Base-by-base conservation (phyloP, 2,329 filamentous ascomycete genomes). In the Penicillium sp. region DNA sequence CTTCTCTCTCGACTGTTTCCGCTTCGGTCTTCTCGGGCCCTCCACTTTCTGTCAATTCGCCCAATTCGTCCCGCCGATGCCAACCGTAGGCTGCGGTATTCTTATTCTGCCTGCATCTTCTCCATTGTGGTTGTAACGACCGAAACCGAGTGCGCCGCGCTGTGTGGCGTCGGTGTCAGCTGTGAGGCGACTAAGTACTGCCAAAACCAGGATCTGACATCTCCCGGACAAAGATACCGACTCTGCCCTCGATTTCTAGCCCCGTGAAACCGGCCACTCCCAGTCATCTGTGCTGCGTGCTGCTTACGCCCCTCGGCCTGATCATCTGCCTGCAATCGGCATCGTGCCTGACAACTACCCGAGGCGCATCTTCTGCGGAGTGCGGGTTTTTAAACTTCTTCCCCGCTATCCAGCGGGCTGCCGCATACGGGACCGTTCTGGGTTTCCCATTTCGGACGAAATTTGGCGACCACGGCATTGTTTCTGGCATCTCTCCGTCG, bases 371-470 rank as follows among this genome's bases (percentile, higher is more conserved):
- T 22, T 9, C 5, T 22, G 18, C 18, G 6, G 25, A 27, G 25
- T 20, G 30, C 15, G 30, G 20, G 34, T 14, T 26, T 17, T 30
- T 25, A 16, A 6, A 4, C 10, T 9, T 9, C 15, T 26, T 26
- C 14, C 34, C 33, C 37, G 22, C 34, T 13, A 35, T 37, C 32
- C 30, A 22, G 32, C 31, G 34, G 35, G 12, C 22, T 37, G 20
- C 34, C 25, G 25, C 25, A 18, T 28, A 22, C 18, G 18, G 18
- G n/a, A n/a, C 18, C n/a, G 20, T 30, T 13, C 4, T 15, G 13
- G 2, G 9, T 26, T 35, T 31, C 36, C n/a, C 29, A 47, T 50
- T 42, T 31, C 42, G 42, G 47, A 37, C 39, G 35, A 52, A 50
- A 44, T 36, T 43, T 30, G 34, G 46, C 48, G 44, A 41, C 27